These are phyloP conservation scores for Candida pseudofarinosa DNA, from an alignment of 805 yeast species.

Conservation along the genomic window DNA sequence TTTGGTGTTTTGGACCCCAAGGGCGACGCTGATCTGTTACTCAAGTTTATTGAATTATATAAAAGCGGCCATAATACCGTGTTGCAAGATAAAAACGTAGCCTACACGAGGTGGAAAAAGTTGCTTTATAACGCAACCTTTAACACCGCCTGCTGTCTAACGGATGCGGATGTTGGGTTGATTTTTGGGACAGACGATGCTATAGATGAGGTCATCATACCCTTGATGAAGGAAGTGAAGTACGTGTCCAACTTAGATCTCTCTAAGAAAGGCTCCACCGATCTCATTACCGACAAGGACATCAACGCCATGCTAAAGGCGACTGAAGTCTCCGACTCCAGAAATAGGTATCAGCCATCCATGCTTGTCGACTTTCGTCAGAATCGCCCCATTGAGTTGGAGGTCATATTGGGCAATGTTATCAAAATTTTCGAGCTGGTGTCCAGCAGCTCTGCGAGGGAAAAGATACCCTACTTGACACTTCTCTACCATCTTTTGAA, in stretches of 20 bases:
- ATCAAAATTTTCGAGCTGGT: slow-evolving; percentile 14
- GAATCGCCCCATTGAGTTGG: slow-evolving; percentile 66
- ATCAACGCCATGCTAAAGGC: slow-evolving; percentile 10
- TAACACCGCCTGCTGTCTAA: slow-evolving; percentile 47
- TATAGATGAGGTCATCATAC: slow-evolving; percentile 14
- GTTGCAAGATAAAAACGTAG: slow-evolving; percentile 18
- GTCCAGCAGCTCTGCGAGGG: slow-evolving; percentile 4
- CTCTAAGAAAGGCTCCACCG: slow-evolving; percentile 2
- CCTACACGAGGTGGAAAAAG: slow-evolving; percentile 53
- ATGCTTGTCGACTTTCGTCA: slow-evolving; percentile 68
- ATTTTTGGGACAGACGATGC: slow-evolving; percentile 33
- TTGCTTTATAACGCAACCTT: slow-evolving; percentile 65
- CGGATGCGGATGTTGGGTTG: slow-evolving; percentile 24
- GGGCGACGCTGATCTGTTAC: slow-evolving; percentile 21
- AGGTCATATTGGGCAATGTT: slow-evolving; percentile 68
- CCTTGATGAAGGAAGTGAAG: slow-evolving; percentile 19
- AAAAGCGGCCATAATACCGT: slow-evolving; percentile 20
- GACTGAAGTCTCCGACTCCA: slow-evolving; percentile 40
- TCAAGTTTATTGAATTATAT: slow-evolving; percentile 17
- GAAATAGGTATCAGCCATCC: slow-evolving; percentile 60
- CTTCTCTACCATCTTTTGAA: slow-evolving; percentile 18
- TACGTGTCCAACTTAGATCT: slow-evolving; percentile 21
- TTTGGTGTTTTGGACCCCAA: slow-evolving; percentile 24
- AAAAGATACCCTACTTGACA: slow-evolving; percentile 19
- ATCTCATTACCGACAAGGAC: slow-evolving; percentile 13